phyloP scores from a whole-genome alignment of 768 basidiomycete species.

The Thelephora ganbajun region DNA sequence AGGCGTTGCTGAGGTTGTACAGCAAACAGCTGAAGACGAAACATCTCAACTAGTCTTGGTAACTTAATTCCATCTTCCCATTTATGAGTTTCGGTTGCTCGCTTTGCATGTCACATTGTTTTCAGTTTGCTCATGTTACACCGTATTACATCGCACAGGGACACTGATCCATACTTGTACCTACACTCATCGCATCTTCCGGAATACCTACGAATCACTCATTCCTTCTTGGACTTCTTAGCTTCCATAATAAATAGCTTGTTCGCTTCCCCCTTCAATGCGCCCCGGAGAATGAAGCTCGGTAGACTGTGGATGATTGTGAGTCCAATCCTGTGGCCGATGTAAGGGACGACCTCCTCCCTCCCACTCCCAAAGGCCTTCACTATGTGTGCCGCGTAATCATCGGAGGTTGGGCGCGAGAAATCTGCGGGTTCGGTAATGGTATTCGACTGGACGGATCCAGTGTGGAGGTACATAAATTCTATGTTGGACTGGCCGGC shows the following conservation, averaged over 20 bases:
- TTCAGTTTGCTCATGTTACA: constrained; percentile 3
- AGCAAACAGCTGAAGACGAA: constrained; percentile 45
- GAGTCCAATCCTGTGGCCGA: constrained; percentile 8
- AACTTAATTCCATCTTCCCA: background rate
- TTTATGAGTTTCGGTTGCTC: constrained; percentile 2
- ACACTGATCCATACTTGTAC: too few relatives aligned
- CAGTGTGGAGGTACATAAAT: constrained; percentile 13
- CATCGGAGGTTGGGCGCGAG: constrained; percentile 8
- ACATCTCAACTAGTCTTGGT: constrained; percentile 7
- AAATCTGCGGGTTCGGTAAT: constrained; percentile 1
- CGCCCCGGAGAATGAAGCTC: too few relatives aligned
- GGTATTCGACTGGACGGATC: constrained; percentile 9
- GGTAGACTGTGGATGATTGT: too few relatives aligned
- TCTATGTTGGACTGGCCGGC: constrained; percentile 10
- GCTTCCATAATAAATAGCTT: too few relatives aligned
- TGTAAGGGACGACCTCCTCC: constrained; percentile 9
- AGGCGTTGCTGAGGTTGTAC: constrained; percentile 61
- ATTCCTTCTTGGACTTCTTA: too few relatives aligned
- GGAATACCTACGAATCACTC: too few relatives aligned
- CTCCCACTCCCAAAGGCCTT: constrained; percentile 11
- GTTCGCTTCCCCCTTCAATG: too few relatives aligned
- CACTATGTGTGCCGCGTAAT: constrained; percentile 11
- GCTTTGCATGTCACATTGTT: constrained; percentile 12
- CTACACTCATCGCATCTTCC: too few relatives aligned
- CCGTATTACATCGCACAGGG: too few relatives aligned